These are phyloP conservation scores for Plasmodium inui DNA, from an alignment of 169 alveolate species.

Conservation along the genomic window DNA sequence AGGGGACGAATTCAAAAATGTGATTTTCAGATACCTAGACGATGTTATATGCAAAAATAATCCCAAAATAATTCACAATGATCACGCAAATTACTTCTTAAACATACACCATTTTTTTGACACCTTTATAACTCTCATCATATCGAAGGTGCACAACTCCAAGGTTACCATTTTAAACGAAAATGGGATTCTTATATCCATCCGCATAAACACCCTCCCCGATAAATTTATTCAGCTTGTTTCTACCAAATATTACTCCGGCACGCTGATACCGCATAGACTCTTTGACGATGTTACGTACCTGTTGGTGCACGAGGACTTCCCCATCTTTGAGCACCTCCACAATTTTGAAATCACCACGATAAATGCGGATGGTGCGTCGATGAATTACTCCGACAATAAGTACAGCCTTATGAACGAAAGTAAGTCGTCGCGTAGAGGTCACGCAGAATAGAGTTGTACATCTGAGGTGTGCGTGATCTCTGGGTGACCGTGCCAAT, in stretches of 20 bases:
- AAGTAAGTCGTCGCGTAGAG: conserved; percentile 5
- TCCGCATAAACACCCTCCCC: conserved; percentile 27
- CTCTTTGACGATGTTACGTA: conserved; percentile 22
- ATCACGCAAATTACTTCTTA: conserved; percentile 61
- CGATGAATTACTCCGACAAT: neutral
- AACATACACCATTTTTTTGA: conserved; percentile 58
- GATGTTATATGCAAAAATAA: conserved; percentile 49
- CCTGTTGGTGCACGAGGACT: conserved; percentile 26
- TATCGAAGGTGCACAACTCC: conserved; percentile 58
- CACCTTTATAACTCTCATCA: conserved; percentile 28
- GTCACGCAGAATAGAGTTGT: neutral
- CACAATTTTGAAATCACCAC: conserved; percentile 28
- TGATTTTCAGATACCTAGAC: conserved; percentile 37
- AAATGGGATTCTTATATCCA: conserved; percentile 67
- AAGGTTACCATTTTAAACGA: conserved; percentile 60
- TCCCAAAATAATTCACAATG: conserved; percentile 6
- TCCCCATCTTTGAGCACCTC: conserved; percentile 21
- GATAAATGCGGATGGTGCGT: neutral
- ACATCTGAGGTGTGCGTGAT: neutral
- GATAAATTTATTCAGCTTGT: conserved; percentile 46
- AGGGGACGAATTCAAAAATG: conserved; percentile 57
- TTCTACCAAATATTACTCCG: conserved; percentile 63
- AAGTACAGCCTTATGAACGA: conserved; percentile 14
- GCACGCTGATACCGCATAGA: conserved; percentile 62
- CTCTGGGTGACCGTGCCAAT: neutral